These are phyloP conservation scores for Jaltomata sinuosa DNA, from an alignment of 257 asterid species.

Conservation along the genomic window DNA sequence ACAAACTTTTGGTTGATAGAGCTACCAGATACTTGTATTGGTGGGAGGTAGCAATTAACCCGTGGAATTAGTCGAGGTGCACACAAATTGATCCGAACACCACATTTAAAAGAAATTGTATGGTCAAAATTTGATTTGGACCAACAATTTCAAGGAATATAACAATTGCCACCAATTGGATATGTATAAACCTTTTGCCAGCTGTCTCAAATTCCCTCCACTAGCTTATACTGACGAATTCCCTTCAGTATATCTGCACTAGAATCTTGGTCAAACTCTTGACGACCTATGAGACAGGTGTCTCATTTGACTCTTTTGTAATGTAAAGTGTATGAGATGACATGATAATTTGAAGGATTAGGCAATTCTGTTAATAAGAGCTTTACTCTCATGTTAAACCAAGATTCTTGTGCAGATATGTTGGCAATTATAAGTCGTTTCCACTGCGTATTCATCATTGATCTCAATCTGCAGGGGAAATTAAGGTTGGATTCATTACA, in stretches of 20 bases:
- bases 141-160: background rate
- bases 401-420: background rate
- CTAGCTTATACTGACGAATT: background rate
- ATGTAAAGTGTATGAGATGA: background rate
- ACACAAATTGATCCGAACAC: background rate
- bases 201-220: background rate
- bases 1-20: background rate
- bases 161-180: background rate
- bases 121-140: background rate
- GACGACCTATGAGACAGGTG: background rate
- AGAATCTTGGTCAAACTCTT: background rate
- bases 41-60: background rate
- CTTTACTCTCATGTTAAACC: background rate
- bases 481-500: constrained; percentile 47
- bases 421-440: background rate
- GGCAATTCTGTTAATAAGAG: background rate
- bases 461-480: constrained; percentile 48
- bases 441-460: background rate
- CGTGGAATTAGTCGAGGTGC: background rate
- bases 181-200: background rate
- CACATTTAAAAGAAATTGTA: background rate
- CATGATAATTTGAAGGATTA: background rate
- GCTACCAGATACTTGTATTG: background rate
- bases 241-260: background rate
- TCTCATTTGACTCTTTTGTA: background rate